phyloP scores from a whole-genome alignment of 2,329 filamentous ascomycete species.

The Cercospora sp. region DNA sequence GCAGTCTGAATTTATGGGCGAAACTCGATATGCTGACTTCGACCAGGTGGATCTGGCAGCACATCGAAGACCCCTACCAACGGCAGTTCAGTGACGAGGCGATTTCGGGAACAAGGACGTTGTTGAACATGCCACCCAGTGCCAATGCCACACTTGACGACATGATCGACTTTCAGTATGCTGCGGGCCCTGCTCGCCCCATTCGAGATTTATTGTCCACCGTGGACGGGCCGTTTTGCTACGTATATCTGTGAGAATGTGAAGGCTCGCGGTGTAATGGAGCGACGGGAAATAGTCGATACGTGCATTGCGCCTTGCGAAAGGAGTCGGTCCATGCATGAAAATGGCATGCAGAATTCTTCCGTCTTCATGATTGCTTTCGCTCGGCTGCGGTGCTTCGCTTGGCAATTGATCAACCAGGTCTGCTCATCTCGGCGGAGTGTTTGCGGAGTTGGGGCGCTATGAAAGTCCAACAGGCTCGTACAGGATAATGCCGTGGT shows the following conservation, averaged over 20 bases:
- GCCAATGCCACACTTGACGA: not conserved
- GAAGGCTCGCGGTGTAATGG: not conserved
- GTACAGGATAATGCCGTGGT: not conserved
- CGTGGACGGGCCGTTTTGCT: not conserved
- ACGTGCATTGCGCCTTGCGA: not conserved
- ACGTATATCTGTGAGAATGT: not conserved
- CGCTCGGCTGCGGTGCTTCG: too few relatives aligned
- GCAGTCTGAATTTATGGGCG: too few relatives aligned
- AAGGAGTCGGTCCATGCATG: not conserved
- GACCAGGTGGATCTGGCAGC: not conserved
- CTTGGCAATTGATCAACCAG: not conserved
- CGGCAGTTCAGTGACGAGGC: not conserved
- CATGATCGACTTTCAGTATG: not conserved
- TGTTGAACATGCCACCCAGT: not conserved
- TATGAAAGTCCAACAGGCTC: not conserved
- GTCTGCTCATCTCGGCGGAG: not conserved
- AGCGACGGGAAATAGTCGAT: not conserved
- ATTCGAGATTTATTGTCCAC: not conserved
- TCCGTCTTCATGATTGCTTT: not conserved
- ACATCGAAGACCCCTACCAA: not conserved
- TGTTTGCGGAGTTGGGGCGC: not conserved
- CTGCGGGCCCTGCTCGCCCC: not conserved
- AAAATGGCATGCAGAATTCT: not conserved
- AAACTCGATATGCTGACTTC: not conserved
- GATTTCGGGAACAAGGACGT: not conserved